phyloP scores from a whole-genome alignment of 371 early-diverging fungal genomes.

The Smittium mucronatum region DNA sequence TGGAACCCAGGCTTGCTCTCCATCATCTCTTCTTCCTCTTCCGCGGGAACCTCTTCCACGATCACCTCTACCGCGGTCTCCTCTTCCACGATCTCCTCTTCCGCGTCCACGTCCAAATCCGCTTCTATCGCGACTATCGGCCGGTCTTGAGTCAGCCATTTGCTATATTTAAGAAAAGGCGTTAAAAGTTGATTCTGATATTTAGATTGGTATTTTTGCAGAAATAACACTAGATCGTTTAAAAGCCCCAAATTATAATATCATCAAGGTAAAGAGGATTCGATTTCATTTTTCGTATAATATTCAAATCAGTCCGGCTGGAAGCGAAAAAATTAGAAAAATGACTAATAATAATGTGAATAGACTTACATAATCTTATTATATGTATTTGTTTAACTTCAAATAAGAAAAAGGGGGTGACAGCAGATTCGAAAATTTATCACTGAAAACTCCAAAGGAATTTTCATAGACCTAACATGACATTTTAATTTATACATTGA shows the following conservation, averaged over 20 bases:
- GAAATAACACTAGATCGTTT: no score
- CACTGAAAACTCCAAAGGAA: not conserved
- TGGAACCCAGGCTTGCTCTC: conserved; percentile 83
- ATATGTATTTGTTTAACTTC: not conserved
- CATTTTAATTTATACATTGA: not conserved
- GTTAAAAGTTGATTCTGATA: no score
- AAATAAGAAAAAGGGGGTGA: not conserved
- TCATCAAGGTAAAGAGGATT: no score
- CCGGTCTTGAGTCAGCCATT: conserved; percentile 67
- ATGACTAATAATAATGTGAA: no score
- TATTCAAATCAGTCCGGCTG: no score
- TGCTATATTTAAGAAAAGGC: conserved; percentile 31
- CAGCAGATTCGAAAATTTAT: not conserved
- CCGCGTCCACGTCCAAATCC: conserved; percentile 63
- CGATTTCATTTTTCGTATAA: no score
- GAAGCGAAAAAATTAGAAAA: no score
- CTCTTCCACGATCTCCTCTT: not conserved
- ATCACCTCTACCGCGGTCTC: conserved; percentile 47
- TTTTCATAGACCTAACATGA: not conserved
- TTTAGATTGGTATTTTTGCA: no score
- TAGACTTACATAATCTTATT: not conserved
- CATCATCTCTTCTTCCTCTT: conserved; percentile 70
- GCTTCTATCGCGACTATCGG: conserved; percentile 57
- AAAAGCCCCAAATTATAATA: no score
- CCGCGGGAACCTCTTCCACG: conserved; percentile 58